These are phyloP conservation scores for Logfia minima DNA, from an alignment of 129 eudicot species.

Conservation along the genomic window DNA sequence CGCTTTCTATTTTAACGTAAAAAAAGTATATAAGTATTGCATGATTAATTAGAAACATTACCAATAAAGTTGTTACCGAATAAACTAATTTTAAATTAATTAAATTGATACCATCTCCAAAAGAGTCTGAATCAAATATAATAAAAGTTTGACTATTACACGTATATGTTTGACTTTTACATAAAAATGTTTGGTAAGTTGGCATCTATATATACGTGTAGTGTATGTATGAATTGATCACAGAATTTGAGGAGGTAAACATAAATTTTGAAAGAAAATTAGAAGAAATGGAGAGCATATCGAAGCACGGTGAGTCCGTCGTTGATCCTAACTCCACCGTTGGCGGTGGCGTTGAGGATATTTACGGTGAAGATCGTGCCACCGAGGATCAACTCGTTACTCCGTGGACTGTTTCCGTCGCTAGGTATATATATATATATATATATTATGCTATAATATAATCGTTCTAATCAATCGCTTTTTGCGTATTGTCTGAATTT, in stretches of 20 bases:
- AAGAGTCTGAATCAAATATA: neutral
- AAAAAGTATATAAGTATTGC: neutral
- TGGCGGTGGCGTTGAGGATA: slow-evolving; percentile 75
- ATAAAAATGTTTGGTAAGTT: neutral
- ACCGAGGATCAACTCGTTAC: slow-evolving; percentile 75
- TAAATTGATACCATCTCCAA: neutral
- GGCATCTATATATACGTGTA: neutral
- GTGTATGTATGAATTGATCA: neutral
- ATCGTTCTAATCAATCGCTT: neutral
- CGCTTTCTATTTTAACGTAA: neutral
- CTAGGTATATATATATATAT: slow-evolving; percentile 43
- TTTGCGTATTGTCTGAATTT: neutral
- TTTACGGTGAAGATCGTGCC: slow-evolving; percentile 84
- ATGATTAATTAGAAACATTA: neutral
- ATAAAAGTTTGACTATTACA: neutral
- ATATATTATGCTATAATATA: neutral
- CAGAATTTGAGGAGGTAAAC: no score
- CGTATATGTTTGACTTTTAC: neutral
- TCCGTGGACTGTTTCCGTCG: slow-evolving; percentile 74
- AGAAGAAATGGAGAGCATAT: slow-evolving; percentile 44
- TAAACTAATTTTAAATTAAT: no score
- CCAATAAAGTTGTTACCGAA: neutral
- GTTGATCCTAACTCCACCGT: slow-evolving; percentile 47
- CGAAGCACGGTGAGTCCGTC: slow-evolving; percentile 43
- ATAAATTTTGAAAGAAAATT: neutral